phyloP scores from a whole-genome alignment of 1,284 basidiomycete genomes.

The Pholiota adiposa region DNA sequence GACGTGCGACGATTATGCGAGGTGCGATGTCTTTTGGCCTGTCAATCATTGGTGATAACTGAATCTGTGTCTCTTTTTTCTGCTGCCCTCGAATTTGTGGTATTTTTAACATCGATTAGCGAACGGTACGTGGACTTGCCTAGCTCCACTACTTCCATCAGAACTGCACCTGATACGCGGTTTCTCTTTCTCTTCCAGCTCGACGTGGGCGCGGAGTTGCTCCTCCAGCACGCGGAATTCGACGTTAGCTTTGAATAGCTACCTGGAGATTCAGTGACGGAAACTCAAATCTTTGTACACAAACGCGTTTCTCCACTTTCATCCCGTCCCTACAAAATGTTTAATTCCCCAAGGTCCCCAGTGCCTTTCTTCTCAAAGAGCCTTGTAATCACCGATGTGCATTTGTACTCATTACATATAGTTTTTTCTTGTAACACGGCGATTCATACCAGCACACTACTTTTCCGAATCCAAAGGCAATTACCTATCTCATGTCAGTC shows the following conservation, averaged over 20 bases:
- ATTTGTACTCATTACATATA: conserved; percentile 1
- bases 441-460: not conserved
- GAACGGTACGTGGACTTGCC: conserved; percentile 26
- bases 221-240: conserved; percentile 70
- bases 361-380: not conserved
- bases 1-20: conserved; percentile 95
- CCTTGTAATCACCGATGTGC: not conserved
- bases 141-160: conserved; percentile 14
- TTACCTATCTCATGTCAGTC: not conserved
- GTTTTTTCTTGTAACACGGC: not conserved
- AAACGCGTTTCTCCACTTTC: not conserved
- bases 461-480: not conserved
- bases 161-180: conserved; percentile 9
- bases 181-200: conserved; percentile 50
- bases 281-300: not conserved
- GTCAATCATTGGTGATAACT: conserved; percentile 9
- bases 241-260: conserved; percentile 49
- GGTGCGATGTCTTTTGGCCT: conserved; percentile 51
- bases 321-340: not conserved
- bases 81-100: conserved; percentile 9
- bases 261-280: not conserved
- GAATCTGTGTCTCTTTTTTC: conserved; percentile 5
- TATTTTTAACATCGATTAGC: conserved; percentile 18
- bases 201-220: conserved; percentile 84
- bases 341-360: not conserved